Evolutionary conservation across 164 flowering plant species (phyloP).

Genomic region (Hamamelis virginiana): DNA sequence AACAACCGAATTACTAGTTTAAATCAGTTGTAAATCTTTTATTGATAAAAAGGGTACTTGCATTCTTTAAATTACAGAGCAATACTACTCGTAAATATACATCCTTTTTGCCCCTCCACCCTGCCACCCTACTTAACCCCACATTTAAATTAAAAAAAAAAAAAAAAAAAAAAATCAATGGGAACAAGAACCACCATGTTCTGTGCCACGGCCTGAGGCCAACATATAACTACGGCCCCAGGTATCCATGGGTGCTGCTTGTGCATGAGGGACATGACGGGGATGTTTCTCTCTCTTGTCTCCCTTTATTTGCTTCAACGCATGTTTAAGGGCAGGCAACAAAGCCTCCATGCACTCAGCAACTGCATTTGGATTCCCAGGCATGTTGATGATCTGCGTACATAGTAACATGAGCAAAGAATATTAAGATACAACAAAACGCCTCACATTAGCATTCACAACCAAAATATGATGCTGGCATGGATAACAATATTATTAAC

Average conservation of each 20-base stretch:
- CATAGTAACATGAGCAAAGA: not conserved
- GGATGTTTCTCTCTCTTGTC: constrained; percentile 97
- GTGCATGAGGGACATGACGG: constrained; percentile 77
- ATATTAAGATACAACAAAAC: not conserved
- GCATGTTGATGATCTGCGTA: constrained; percentile 95
- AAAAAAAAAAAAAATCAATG: too few relatives aligned
- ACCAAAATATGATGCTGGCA: too few relatives aligned
- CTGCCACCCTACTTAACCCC: too few relatives aligned
- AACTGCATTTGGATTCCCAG: constrained; percentile 96
- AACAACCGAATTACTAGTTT: too few relatives aligned
- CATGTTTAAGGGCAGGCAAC: constrained; percentile 87
- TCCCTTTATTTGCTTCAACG: constrained; percentile 82
- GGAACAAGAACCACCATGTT: constrained; percentile 55
- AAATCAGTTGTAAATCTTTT: too few relatives aligned
- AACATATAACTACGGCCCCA: constrained; percentile 67
- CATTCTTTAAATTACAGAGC: too few relatives aligned
- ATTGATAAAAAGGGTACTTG: too few relatives aligned
- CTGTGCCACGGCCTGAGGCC: constrained; percentile 40
- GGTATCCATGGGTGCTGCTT: constrained; percentile 52
- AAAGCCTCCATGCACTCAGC: constrained; percentile 90
- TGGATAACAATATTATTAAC: too few relatives aligned
- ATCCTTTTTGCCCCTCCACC: too few relatives aligned
- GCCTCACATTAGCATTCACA: too few relatives aligned
- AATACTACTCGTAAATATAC: too few relatives aligned
- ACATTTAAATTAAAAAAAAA: too few relatives aligned